A percentile compares a stretch with the other conserved stretches of the same genome.
Evolutionary conservation across 805 yeast species (phyloP).

Genomic region (Yarrowia divulgata): DNA sequence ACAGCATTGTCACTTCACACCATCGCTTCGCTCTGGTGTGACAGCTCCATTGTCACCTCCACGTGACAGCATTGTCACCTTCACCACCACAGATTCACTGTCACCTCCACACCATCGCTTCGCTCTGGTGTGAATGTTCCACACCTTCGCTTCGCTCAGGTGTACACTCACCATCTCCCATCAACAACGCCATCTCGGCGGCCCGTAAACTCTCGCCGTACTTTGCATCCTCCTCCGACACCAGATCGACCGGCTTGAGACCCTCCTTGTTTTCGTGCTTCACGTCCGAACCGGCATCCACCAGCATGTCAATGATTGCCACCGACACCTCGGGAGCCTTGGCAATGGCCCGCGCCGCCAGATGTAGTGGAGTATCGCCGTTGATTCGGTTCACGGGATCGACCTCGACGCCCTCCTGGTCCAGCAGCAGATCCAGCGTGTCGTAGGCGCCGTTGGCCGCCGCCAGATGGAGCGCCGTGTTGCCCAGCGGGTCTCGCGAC

Average conservation of each 20-base stretch:
- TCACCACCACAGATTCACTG: not conserved
- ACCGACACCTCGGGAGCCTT: slow-evolving; percentile 69
- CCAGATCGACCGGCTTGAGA: slow-evolving; percentile 77
- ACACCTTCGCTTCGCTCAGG: too few species aligned
- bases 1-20: not conserved
- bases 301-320: slow-evolving; percentile 65
- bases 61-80: not conserved
- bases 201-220: slow-evolving; percentile 72
- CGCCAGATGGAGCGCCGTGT: slow-evolving; percentile 82
- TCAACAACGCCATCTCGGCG: slow-evolving; percentile 73
- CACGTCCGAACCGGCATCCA: slow-evolving; percentile 93
- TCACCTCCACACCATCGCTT: not conserved
- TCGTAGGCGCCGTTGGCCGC: slow-evolving; percentile 85
- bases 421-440: slow-evolving; percentile 79
- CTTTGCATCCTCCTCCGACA: slow-evolving; percentile 60
- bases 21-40: slow-evolving; percentile 2
- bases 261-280: slow-evolving; percentile 62
- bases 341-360: slow-evolving; percentile 76
- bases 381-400: slow-evolving; percentile 76
- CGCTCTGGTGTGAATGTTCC: not conserved
- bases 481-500: slow-evolving; percentile 77
- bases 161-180: slow-evolving; percentile 42
- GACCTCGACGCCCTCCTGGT: slow-evolving; percentile 88
- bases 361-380: slow-evolving; percentile 89
- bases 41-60: not conserved